Percentiles rank a stretch among this genome's conserved stretches.
These are phyloP conservation scores for Amoeboaphelidium protococcarum DNA, from an alignment of 371 early-diverging fungal genomes.

Conservation along the genomic window DNA sequence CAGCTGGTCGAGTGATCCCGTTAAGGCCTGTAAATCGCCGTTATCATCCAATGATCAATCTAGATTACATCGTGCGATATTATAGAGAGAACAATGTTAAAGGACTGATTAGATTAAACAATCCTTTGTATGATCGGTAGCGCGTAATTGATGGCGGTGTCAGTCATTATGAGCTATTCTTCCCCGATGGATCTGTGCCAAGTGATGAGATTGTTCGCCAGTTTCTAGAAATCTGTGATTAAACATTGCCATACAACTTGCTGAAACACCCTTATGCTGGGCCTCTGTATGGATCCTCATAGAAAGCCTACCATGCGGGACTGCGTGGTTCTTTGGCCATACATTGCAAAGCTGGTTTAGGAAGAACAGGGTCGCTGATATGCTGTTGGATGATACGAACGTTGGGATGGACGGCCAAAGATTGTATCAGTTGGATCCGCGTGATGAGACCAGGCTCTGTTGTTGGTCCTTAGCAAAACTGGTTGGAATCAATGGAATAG, in stretches of 20 bases:
- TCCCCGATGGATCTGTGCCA: constrained; percentile 32
- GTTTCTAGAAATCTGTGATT: constrained; percentile 25
- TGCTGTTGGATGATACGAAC: constrained; percentile 31
- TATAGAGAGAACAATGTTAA: constrained; percentile 10
- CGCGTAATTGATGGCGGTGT: constrained; percentile 21
- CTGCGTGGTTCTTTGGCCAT: constrained; percentile 22
- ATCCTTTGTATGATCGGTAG: constrained; percentile 21
- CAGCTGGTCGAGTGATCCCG: not conserved
- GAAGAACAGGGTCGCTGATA: constrained; percentile 45
- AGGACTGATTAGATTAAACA: constrained; percentile 25
- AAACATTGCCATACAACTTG: not conserved
- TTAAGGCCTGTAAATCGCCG: not conserved
- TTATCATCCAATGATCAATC: constrained; percentile 9
- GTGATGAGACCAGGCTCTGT: constrained; percentile 31
- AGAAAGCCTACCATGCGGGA: too few species aligned
- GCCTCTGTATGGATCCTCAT: not conserved
- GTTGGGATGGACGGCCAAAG: constrained; percentile 24
- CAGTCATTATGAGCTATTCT: constrained; percentile 27
- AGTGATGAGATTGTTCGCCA: constrained; percentile 20
- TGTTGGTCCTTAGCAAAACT: constrained; percentile 38
- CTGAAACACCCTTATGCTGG: too few species aligned
- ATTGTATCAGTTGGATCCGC: constrained; percentile 24
- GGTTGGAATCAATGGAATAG: constrained; percentile 6
- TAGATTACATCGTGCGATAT: constrained; percentile 14
- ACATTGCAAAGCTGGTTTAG: constrained; percentile 50